Base-by-base conservation (phyloP, 2,329 filamentous ascomycete species). In the Drechslerella dactyloides region DNA sequence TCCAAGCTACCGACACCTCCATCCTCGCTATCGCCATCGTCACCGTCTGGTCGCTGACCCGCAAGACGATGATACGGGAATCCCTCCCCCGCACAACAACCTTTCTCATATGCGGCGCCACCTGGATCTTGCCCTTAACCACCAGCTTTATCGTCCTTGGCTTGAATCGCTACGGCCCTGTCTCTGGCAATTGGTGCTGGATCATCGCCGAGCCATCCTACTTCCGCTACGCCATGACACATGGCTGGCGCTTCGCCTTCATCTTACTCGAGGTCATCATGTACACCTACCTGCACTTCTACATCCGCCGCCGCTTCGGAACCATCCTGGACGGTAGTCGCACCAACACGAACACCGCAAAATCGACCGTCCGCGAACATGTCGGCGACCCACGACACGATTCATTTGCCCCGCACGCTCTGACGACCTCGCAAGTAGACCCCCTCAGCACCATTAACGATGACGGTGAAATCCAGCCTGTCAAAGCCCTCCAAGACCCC, bases 121-220 rank as follows among this genome's bases (percentile, higher is more conserved):
- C 81, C 6, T 83, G 81, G 81, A 69, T 82, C 2, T 74, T 81
- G 1, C 80, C 81, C 8, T 44, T 80, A 1, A 78, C 79, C 13
- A 82, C 81, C 1, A 79, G 80, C 37, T 75, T 74, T 59, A 76
- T 75, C 15, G 78, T 76, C 33, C 76, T 78, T 23, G 77, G 52
- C n/a, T 74, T 78, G 73, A 69, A 77, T 23, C 72, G 75, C 10
- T 78, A 79, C 60, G 78, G 77, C 1, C 80, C 80, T 30, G 80
- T 82, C 1, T 81, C 80, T 2, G 82, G 82, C 0, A 83, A 83
- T 65, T 83, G 82, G 82, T 83, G 82, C 75, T 83, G 82, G 82
- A 83, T 83, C 66, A 76, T 78, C 11, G 73, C 76, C 11, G 73
- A 77, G 1, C 76, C 79, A n/a, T 74, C 77, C 24, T 79, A 79